Base-by-base conservation (phyloP, 768 basidiomycete species). In the Russula ochroleuca region DNA sequence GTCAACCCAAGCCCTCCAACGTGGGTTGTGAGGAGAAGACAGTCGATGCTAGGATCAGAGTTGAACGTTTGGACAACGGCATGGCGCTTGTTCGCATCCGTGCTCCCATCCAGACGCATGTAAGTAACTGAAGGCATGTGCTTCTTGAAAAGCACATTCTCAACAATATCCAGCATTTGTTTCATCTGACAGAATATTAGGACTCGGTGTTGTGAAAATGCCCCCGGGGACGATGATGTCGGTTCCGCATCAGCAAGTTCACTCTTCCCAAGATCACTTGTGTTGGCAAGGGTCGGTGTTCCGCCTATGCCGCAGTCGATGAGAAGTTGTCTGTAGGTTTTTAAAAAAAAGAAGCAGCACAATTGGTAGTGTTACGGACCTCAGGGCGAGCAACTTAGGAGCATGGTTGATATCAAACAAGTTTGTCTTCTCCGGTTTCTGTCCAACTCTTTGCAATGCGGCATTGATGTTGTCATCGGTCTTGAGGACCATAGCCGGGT, bases 181-280 rank as follows among this genome's bases (percentile, higher is more conserved):
- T 98, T 97, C 85, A 98, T 92, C 77, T 99, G 97, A 71, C 96
- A 98, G 78, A 99, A 99, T 70, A 99, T 96, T 67, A 99, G 85
- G 59, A 96, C 95, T n/a, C 97, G 92, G 72, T 99, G 97, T 69
- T 96, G 95, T 23, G 96, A 91, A 72, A 94, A 90, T 33, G 79
- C 75, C 28, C 83, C 83, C 7, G 67, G 21, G 14, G 61, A 52
- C 47, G 77, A 79, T 0, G 77, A 61, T 4, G 75, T 81, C 14
- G 83, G 74, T 50, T 84, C 77, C 0, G 82, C 78, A 64, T 91
- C 87, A 38, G 81, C 82, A 17, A 84, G 73, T 68, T 92, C 88
- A 64, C 83, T 84, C 74, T 92, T 90, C 23, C 81, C 79, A 11
- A 80, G 72, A 51, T 92, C 90, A 1, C 77, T 73, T 14, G 74